phyloP scores from a whole-genome alignment of 495 filamentous ascomycete species.

The Annulohypoxylon maeteangense region DNA sequence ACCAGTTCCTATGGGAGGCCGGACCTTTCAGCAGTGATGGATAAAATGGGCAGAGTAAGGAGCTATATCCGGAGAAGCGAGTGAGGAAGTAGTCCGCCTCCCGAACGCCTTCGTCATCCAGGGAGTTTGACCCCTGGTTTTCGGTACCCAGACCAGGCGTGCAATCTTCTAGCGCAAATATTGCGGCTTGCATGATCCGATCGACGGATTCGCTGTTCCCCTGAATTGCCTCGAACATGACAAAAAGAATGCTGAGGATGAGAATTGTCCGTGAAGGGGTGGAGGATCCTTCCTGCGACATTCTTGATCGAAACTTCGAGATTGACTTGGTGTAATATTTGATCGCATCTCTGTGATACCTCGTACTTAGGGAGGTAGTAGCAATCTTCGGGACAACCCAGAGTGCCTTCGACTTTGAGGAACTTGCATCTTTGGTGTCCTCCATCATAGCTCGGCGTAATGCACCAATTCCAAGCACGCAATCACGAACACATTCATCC shows the following conservation, averaged over 20 bases:
- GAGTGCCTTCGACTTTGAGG: background rate
- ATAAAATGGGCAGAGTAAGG: conserved; percentile 24
- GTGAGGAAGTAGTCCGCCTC: conserved; percentile 32
- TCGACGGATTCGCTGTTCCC: conserved; percentile 33
- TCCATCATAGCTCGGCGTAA: conserved; percentile 25
- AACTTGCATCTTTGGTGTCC: background rate
- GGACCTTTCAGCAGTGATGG: conserved; percentile 1
- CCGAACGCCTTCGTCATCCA: conserved; percentile 31
- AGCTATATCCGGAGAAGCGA: conserved; percentile 22
- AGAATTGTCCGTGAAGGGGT: conserved; percentile 26
- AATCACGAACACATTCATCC: conserved; percentile 36
- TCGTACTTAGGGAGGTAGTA: background rate
- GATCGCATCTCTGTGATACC: conserved; percentile 31
- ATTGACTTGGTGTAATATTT: conserved; percentile 30
- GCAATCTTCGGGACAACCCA: conserved; percentile 19
- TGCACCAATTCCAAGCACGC: conserved; percentile 33
- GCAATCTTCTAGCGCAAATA: conserved; percentile 15
- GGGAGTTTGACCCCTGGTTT: background rate
- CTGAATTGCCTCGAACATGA: conserved; percentile 36
- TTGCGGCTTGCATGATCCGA: conserved; percentile 15
- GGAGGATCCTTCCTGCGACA: conserved; percentile 13
- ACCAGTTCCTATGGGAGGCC: conserved; percentile 1
- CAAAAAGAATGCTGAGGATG: conserved; percentile 30
- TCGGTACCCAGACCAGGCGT: background rate
- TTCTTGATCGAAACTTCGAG: conserved; percentile 25